Percentiles rank a stretch among this genome's conserved stretches.
Conservation (phyloP, 305 asterid genomes). For the Fraxinus xanthoxyloides region DNA sequence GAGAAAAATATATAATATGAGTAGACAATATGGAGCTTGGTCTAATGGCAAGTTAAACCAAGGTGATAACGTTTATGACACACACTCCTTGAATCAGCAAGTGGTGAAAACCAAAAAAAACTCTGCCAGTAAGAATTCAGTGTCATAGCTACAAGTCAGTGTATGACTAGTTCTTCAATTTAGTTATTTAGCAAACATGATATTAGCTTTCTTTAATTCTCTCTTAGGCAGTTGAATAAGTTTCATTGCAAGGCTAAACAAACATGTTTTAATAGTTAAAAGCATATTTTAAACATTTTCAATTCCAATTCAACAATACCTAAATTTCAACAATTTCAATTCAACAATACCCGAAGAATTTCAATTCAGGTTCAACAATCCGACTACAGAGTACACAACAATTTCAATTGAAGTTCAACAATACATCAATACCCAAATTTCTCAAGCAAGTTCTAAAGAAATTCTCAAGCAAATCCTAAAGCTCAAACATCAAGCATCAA, state of each 20-base stretch:
- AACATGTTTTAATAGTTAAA: neutral
- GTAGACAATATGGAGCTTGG: neutral
- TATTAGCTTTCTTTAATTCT: neutral
- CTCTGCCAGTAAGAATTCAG: constrained; percentile 5
- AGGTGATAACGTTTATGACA: neutral
- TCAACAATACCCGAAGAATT: too few species aligned
- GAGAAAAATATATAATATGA: neutral
- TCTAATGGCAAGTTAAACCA: neutral
- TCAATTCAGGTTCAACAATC: too few species aligned
- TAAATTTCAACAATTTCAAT: too few species aligned
- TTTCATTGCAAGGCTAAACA: constrained; percentile 1
- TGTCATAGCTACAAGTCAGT: neutral
- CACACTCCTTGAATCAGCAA: neutral
- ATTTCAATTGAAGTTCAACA: too few species aligned
- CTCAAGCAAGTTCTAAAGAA: too few species aligned
- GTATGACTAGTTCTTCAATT: neutral
- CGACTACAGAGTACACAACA: too few species aligned
- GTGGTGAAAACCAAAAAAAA: neutral
- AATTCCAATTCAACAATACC: too few species aligned
- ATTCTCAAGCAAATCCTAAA: too few species aligned
- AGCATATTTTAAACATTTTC: neutral
- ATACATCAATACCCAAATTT: too few species aligned
- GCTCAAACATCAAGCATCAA: too few species aligned
- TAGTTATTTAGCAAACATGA: neutral
- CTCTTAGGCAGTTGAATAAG: neutral